Base-by-base conservation (phyloP, 73 alveolate species). In the Paramecium caudatum region DNA sequence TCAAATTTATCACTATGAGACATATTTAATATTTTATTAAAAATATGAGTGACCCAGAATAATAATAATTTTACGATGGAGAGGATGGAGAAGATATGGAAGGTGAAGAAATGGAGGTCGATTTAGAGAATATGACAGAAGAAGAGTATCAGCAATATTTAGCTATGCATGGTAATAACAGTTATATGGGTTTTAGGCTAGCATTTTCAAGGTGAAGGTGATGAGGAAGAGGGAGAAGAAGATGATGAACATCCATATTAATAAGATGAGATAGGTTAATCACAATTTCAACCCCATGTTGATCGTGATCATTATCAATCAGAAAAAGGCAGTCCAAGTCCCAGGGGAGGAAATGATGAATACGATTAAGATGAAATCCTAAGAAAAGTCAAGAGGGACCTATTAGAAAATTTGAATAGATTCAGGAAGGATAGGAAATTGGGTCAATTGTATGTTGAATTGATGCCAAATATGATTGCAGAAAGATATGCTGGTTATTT, bases 81-180 rank as follows among this genome's bases (percentile, higher is more conserved):
- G 5, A 49, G 0, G 74, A 55, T 46, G 90, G 62, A 23, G 92
- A 43, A 10, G 92, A 91, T 25, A 32, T 81, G 84, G 80, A 91
- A 23, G 91, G 41, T 16, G 91, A 81, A 15, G 94, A 90, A 19
- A 25, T 82, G 15, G 92, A 82, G 43, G 86, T 47, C 16, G 94
- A 85, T 21, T 39, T 62, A 9, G 91, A 74, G 33, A 91, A 90
- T 12, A 30, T 78, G 47, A 46, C 80, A 36, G 92, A 82, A 23
- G 84, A 61, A 37, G 61, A 91, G 12, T 33, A 50, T 19, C 41
- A 82, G 21, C 85, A 16, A 50, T 47, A 82, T 81, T 3, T 33
- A 16, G 70, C 47, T 1, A 47, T 63, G 68, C 82, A 90, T 90
- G 86, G 82, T 78, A 43, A 23, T 10, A 74, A 37, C 82, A 78